Percentiles rank a stretch among this genome's conserved stretches.
Conservation (phyloP, 2,329 filamentous ascomycete genomes). For the Fusarium drepaniforme region DNA sequence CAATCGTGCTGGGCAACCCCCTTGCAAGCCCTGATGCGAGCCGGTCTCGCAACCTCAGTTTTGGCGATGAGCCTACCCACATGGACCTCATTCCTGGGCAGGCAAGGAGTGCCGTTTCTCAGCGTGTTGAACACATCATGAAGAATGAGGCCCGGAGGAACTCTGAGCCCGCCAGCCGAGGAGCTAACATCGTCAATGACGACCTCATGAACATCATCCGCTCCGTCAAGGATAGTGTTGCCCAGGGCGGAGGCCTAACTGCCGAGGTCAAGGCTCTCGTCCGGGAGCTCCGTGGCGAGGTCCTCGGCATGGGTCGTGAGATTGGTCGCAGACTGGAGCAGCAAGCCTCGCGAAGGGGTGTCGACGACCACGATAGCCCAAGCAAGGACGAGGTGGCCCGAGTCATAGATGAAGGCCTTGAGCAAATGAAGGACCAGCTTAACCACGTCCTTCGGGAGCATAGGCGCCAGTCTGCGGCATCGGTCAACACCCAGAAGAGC, state of each 20-base stretch:
- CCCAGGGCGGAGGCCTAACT: conserved; percentile 88
- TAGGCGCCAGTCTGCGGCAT: conserved; percentile 74
- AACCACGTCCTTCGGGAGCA: conserved; percentile 83
- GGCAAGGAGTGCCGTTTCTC: conserved; percentile 49
- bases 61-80: conserved; percentile 53
- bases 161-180: conserved; percentile 56
- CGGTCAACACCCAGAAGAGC: conserved; percentile 70
- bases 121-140: conserved; percentile 59
- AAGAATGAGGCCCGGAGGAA: conserved; percentile 58
- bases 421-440: conserved; percentile 87
- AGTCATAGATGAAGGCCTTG: conserved; percentile 84
- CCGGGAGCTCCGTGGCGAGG: conserved; percentile 89
- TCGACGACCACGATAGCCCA: conserved; percentile 62
- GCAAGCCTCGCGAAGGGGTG: conserved; percentile 65
- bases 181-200: conserved; percentile 74
- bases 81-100: conserved; percentile 52
- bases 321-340: conserved; percentile 85
- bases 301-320: conserved; percentile 93
- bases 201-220: conserved; percentile 87
- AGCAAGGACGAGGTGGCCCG: conserved; percentile 78
- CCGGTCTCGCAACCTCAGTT: conserved; percentile 52
- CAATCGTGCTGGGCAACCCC: conserved; percentile 50
- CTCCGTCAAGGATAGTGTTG: conserved; percentile 90
- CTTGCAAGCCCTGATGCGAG: conserved; percentile 28
- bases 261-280: conserved; percentile 93